Base-by-base conservation (phyloP, 179 eudicot genomes). In the Monotropa hypopitys region DNA sequence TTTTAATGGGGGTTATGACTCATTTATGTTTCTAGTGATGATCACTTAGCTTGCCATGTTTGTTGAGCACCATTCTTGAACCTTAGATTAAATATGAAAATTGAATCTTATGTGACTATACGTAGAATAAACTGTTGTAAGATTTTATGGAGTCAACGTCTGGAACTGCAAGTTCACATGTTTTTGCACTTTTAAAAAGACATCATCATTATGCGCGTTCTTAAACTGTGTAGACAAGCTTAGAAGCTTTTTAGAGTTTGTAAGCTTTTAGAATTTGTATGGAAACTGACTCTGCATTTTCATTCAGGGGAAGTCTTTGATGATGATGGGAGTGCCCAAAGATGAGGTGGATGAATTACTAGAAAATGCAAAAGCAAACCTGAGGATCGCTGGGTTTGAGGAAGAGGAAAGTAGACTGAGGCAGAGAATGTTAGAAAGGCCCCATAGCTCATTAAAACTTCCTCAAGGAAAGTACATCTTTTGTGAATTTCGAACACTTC, bases 301-400 rank as follows among this genome's bases (percentile, higher is more conserved):
- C 50, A 50, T 65, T 71, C 88, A 92, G 97, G 97, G 90, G 26
- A 94, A 89, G 76, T 81, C 92, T 70, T 78, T 94, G 69, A 86
- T 85, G 79, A 94, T 94, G 98, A 89, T 92, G 97, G 98, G 98
- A 51, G 92, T 89, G 73, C 89, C 88, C 20, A 78, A 88, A 80
- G 83, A 81, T 76, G 98, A 94, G 87, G 86, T 94, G 77, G 89
- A 90, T 77, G 89, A 90, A 78, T 75, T 94, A 74, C 81, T 85
- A n/a, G 80, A 88, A 74, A 86, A 81, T 80, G 88, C 88, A 5
- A 83, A 90, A 80, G 82, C 76, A 46, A 87, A 91, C 82, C 86
- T 87, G 81, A 87, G 98, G 70, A 92, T 92, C 83, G 92, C 90
- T 84, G 97, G 98, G 28, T 94, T 94, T 85, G 97, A 92, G 82